A percentile compares a stretch with the other conserved stretches of the same genome.
Conservation (phyloP, 495 filamentous ascomycete genomes). For the Penicillium psychrofluorescens region DNA sequence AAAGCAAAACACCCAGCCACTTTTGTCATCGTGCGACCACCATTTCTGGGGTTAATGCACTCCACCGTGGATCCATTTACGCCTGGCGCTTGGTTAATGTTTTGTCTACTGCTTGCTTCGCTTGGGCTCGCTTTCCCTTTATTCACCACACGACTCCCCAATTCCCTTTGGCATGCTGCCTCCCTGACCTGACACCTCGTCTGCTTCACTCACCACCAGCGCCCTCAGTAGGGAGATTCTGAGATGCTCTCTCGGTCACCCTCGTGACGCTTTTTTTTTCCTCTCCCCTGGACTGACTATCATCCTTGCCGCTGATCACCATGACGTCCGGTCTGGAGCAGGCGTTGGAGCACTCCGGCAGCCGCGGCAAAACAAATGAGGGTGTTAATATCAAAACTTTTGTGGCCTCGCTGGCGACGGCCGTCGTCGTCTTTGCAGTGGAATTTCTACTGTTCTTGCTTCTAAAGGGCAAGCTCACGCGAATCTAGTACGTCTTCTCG, state of each 20-base stretch:
- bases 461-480: constrained; percentile 66
- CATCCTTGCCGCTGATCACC: constrained; percentile 4
- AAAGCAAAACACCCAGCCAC: constrained; percentile 7
- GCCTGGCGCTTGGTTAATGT: constrained; percentile 10
- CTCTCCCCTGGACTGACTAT: no score
- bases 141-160: background rate
- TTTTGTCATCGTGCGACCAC: constrained; percentile 15
- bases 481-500: constrained; percentile 66
- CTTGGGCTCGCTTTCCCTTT: background rate
- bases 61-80: constrained; percentile 6
- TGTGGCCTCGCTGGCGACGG: constrained; percentile 65
- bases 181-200: no score
- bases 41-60: constrained; percentile 1
- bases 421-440: constrained; percentile 67
- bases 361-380: constrained; percentile 35
- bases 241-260: no score
- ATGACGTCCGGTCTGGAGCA: constrained; percentile 26
- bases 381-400: constrained; percentile 52
- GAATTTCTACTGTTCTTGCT: constrained; percentile 72
- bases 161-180: no score
- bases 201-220: no score
- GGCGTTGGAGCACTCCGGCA: constrained; percentile 31
- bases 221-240: no score
- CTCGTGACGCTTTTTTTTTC: no score
- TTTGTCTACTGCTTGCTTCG: constrained; percentile 4